A percentile compares a stretch with the other conserved stretches of the same genome.
phyloP scores from a whole-genome alignment of 1,284 basidiomycete species.

The Moesziomyces parantarcticus region DNA sequence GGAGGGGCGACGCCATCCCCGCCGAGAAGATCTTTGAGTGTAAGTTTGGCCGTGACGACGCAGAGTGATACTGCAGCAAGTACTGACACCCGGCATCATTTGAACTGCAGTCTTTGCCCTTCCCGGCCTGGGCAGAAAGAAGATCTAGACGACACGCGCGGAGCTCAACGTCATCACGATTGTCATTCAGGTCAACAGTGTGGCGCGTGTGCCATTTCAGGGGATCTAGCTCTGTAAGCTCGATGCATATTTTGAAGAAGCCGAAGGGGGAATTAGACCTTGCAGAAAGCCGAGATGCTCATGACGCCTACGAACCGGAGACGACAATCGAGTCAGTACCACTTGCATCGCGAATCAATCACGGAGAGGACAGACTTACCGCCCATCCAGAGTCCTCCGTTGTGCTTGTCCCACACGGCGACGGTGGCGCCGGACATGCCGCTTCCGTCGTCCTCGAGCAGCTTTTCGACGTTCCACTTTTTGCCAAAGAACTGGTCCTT shows the following conservation, averaged over 20 bases:
- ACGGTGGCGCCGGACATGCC: constrained; percentile 34
- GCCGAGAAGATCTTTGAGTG: constrained; percentile 76
- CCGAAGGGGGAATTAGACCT: neutral
- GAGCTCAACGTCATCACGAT: neutral
- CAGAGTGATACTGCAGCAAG: neutral
- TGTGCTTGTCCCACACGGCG: constrained; percentile 33
- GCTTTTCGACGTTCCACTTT: constrained; percentile 56
- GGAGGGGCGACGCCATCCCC: constrained; percentile 77
- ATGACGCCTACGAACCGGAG: constrained; percentile 10
- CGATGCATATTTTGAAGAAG: constrained; percentile 23
- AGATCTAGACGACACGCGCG: neutral
- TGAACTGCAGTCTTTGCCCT: constrained; percentile 52
- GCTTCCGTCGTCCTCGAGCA: constrained; percentile 52
- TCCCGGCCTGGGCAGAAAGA: constrained; percentile 60
- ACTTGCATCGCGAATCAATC: neutral
- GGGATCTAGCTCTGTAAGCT: too few relatives aligned
- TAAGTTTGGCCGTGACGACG: constrained; percentile 4
- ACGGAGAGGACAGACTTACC: constrained; percentile 9
- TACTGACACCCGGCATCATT: neutral
- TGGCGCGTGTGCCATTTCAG: neutral
- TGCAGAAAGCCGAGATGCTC: constrained; percentile 28
- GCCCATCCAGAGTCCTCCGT: constrained; percentile 23
- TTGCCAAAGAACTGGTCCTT: constrained; percentile 54
- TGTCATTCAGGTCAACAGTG: neutral
- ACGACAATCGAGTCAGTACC: neutral